Conservation (phyloP, 2,329 filamentous ascomycete species). For the Hyphodiscus sp. region DNA sequence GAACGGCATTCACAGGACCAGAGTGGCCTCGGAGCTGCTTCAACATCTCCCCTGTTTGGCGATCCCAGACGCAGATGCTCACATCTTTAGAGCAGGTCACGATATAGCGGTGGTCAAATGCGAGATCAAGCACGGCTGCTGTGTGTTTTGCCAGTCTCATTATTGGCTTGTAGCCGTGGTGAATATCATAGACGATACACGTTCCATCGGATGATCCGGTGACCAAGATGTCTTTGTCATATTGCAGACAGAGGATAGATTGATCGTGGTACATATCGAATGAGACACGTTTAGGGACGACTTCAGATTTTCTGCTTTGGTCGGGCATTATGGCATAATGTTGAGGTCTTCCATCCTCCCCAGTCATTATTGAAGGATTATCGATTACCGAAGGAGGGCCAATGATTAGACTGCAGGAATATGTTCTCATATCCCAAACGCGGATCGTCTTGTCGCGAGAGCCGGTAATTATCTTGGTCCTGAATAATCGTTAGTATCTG, state of each 20-base stretch:
- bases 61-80: constrained; percentile 91
- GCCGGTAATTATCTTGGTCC: constrained; percentile 91
- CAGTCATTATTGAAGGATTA: constrained; percentile 43
- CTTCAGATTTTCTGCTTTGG: constrained; percentile 34
- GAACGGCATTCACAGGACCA: constrained; percentile 93
- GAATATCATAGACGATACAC: constrained; percentile 86
- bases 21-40: constrained; percentile 78
- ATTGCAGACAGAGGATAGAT: constrained; percentile 91
- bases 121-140: constrained; percentile 87
- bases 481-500: constrained; percentile 37
- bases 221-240: constrained; percentile 86
- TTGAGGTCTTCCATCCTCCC: constrained; percentile 42
- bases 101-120: constrained; percentile 86
- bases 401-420: constrained; percentile 79
- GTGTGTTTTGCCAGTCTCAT: constrained; percentile 71
- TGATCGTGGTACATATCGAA: constrained; percentile 72
- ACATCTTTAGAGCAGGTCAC: constrained; percentile 96
- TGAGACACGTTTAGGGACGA: constrained; percentile 47
- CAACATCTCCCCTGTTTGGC: constrained; percentile 66
- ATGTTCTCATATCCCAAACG: constrained; percentile 90
- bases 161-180: constrained; percentile 71
- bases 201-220: constrained; percentile 90
- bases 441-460: constrained; percentile 93
- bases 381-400: constrained; percentile 64
- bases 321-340: constrained; percentile 48